A percentile compares a stretch with the other conserved stretches of the same genome.
These are phyloP conservation scores for Saccharomycopsis babjevae DNA, from an alignment of 805 yeast genomes.

Conservation along the genomic window DNA sequence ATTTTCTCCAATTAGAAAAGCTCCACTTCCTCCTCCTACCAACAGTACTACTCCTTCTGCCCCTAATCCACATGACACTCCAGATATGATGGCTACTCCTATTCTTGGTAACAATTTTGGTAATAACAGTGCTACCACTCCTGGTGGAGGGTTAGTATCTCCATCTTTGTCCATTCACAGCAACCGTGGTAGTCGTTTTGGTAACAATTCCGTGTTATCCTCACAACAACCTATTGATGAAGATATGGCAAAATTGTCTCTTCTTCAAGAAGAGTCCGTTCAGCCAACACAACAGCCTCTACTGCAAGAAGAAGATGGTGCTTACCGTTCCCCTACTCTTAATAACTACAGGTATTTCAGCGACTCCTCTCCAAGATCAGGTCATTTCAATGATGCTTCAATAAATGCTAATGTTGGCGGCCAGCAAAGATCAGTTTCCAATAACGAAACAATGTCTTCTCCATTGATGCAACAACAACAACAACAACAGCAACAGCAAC, in stretches of 20 bases:
- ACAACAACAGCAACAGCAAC: slow-evolving; percentile 17
- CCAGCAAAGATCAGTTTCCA: neutral
- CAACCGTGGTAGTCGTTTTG: neutral
- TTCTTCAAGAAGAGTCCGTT: neutral
- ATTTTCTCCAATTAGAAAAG: slow-evolving; percentile 60
- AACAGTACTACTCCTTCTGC: neutral
- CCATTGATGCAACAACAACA: slow-evolving; percentile 11
- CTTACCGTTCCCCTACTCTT: neutral
- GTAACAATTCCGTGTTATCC: neutral
- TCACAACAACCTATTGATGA: neutral
- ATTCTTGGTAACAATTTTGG: neutral
- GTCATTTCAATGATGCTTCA: neutral
- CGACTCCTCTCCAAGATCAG: neutral
- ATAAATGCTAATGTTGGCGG: neutral
- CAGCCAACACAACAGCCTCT: neutral
- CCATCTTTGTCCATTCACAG: neutral
- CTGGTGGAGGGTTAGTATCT: neutral
- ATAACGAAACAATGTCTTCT: neutral
- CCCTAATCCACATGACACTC: neutral
- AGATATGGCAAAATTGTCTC: neutral
- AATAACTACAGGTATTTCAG: neutral
- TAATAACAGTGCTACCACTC: neutral
- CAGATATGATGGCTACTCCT: neutral
- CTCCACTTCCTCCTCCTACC: slow-evolving; percentile 48
- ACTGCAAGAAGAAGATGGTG: neutral